Evolutionary conservation across 2,329 filamentous ascomycete genomes (phyloP).

Genomic region (Keithomyces neogunnii): DNA sequence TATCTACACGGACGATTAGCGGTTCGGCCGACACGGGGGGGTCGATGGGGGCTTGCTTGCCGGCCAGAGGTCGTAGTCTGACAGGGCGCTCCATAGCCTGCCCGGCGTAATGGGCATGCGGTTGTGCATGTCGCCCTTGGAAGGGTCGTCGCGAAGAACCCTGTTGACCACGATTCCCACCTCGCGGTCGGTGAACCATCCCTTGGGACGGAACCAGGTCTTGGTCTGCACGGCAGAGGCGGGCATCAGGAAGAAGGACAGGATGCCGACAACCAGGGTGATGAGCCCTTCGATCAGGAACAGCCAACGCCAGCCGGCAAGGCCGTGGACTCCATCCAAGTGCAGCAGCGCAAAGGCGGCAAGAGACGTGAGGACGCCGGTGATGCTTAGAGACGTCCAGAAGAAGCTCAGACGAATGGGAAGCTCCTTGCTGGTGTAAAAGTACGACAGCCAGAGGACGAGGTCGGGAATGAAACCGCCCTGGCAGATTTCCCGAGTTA

Average conservation of each 20-base stretch:
- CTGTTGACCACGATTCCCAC: conserved; percentile 55
- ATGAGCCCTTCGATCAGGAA: conserved; percentile 27
- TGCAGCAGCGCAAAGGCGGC: conserved; percentile 26
- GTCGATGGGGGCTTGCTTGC: too few species aligned
- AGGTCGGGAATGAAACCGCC: conserved; percentile 33
- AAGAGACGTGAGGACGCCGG: conserved; percentile 21
- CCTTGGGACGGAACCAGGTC: too few species aligned
- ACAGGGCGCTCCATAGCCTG: conserved; percentile 33
- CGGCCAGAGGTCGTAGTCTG: too few species aligned
- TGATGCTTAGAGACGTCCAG: conserved; percentile 31
- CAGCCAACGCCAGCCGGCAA: conserved; percentile 38
- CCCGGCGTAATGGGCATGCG: conserved; percentile 43
- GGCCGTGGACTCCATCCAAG: conserved; percentile 26
- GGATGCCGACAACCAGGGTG: too few species aligned
- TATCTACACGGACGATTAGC: too few species aligned
- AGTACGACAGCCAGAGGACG: conserved; percentile 34
- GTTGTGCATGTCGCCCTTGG: conserved; percentile 53
- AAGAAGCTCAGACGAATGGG: conserved; percentile 31
- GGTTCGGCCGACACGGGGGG: too few species aligned
- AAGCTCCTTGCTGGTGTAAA: conserved; percentile 33
- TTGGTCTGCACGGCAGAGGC: too few species aligned
- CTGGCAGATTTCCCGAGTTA: conserved; percentile 24
- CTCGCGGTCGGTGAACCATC: conserved; percentile 47
- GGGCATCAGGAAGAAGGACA: too few species aligned
- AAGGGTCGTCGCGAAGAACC: conserved; percentile 48